Conservation (phyloP, 148 eudicot species). For the Nyssa sinensis region DNA sequence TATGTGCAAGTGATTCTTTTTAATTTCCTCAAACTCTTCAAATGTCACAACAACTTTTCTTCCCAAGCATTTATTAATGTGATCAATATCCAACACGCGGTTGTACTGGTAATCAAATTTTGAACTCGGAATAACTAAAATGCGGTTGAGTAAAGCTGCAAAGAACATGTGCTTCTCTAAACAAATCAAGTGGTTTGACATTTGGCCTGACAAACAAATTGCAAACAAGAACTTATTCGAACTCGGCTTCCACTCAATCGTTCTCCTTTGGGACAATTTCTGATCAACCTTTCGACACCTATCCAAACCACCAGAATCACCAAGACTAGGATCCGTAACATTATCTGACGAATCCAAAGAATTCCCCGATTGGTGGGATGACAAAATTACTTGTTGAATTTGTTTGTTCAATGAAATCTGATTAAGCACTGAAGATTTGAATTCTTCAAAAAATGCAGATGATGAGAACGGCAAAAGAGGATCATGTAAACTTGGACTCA, state of each 20-base stretch:
- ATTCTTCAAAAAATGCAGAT: constrained; percentile 26
- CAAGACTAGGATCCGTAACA: constrained; percentile 32
- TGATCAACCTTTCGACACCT: constrained; percentile 61
- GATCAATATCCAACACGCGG: constrained; percentile 78
- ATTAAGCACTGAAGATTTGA: constrained; percentile 41
- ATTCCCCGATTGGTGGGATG: constrained; percentile 49
- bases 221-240: constrained; percentile 73
- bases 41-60: constrained; percentile 80
- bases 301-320: constrained; percentile 26
- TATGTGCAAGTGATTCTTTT: constrained; percentile 62
- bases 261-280: constrained; percentile 52
- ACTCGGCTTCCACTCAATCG: constrained; percentile 84
- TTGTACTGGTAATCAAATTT: constrained; percentile 77
- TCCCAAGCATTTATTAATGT: constrained; percentile 84
- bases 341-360: constrained; percentile 35
- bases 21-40: constrained; percentile 68
- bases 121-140: constrained; percentile 81
- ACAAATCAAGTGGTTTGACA: constrained; percentile 96
- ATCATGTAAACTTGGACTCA: constrained; percentile 15
- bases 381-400: constrained; percentile 68
- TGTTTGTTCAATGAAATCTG: constrained; percentile 69
- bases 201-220: constrained; percentile 83
- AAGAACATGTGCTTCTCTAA: constrained; percentile 98
- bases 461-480: background rate
- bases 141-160: constrained; percentile 75